Conservation (phyloP, 2,329 filamentous ascomycete species). For the Alternaria ethzedia region DNA sequence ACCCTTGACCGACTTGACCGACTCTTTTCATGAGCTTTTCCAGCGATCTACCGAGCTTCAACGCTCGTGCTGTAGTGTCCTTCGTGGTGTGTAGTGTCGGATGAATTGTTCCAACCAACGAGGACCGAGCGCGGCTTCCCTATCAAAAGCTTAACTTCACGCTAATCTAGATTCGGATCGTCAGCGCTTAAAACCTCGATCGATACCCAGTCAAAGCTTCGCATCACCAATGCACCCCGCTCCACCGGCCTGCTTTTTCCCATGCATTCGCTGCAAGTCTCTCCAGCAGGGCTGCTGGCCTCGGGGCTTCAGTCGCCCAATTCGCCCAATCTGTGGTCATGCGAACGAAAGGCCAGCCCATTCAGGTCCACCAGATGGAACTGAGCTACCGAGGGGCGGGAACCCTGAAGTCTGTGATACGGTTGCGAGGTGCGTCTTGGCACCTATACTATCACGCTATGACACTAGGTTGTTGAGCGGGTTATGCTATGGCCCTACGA, state of each 20-base stretch:
- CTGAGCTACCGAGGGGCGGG: slow-evolving; percentile 11
- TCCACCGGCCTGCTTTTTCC: slow-evolving; percentile 29
- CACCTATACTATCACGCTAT: slow-evolving; percentile 15
- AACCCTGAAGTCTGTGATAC: slow-evolving; percentile 35
- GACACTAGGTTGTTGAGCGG: slow-evolving; percentile 1
- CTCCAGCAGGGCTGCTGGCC: slow-evolving; percentile 17
- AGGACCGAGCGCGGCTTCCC: slow-evolving; percentile 9
- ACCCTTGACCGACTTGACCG: background rate
- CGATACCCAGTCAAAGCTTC: slow-evolving; percentile 25
- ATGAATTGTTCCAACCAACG: slow-evolving; percentile 22
- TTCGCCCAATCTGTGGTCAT: slow-evolving; percentile 42
- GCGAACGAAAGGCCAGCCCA: slow-evolving; percentile 41
- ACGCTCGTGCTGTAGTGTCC: slow-evolving; percentile 4
- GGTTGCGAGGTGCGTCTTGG: slow-evolving; percentile 19
- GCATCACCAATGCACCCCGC: slow-evolving; percentile 27
- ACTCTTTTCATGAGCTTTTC: background rate
- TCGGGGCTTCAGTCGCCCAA: slow-evolving; percentile 23
- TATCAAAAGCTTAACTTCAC: slow-evolving; percentile 24
- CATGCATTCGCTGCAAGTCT: slow-evolving; percentile 40
- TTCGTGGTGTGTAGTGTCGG: slow-evolving; percentile 6
- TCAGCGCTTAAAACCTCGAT: slow-evolving; percentile 25
- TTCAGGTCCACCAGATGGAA: slow-evolving; percentile 16
- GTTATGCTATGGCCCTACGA: slow-evolving; percentile 9
- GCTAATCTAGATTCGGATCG: slow-evolving; percentile 19
- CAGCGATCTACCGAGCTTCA: slow-evolving; percentile 9